Evolutionary conservation across 2,329 filamentous ascomycete species (phyloP), one percentile per base, ranked within the genome.

Genomic region (Metarhizium anisopliae): DNA sequence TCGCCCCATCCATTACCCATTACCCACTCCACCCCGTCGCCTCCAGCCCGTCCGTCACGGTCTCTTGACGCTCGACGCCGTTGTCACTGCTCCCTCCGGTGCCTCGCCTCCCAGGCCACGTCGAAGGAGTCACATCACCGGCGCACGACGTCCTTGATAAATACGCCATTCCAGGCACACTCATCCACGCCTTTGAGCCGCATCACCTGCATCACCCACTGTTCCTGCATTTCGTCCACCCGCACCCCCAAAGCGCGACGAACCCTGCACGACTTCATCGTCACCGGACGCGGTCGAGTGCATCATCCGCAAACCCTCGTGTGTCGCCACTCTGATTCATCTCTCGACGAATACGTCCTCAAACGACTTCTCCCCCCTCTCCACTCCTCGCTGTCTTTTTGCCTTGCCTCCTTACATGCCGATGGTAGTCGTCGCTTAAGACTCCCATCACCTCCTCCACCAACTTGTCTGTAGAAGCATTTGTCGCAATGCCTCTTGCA

Each of bases 401-500:
- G 53, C 16, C 56, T 42, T 25, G 35, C 35, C n/a, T 50, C n/a
- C 36, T 51, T 55, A 55, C 54, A 55, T 55, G 55, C 59, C 64
- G 66, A 72, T 72, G 69, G 67, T 71, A 66, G 68, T 63, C 63
- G 66, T 62, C 60, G 59, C 60, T 59, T 68, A 66, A 64, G 63
- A 59, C 67, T 63, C 61, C 66, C 65, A 62, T 62, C 63, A 49
- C 49, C 52, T 29, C 49, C 54, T 59, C 56, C 60, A 57, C 60
- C 61, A 40, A 54, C 54, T 58, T 60, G 60, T 63, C 56, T 56
- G 57, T 62, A 55, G 63, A 66, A 70, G 68, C 66, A 67, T 67
- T 70, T 70, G 61, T 64, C 69, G 82, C 74, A 66, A 85, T 85
- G 82, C 76, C 74, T 79, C 67, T 82, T 82, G 77, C 72, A 76